These are phyloP conservation scores for Aeschynomene evenia DNA, from an alignment of 306 rosid genomes.

Conservation along the genomic window DNA sequence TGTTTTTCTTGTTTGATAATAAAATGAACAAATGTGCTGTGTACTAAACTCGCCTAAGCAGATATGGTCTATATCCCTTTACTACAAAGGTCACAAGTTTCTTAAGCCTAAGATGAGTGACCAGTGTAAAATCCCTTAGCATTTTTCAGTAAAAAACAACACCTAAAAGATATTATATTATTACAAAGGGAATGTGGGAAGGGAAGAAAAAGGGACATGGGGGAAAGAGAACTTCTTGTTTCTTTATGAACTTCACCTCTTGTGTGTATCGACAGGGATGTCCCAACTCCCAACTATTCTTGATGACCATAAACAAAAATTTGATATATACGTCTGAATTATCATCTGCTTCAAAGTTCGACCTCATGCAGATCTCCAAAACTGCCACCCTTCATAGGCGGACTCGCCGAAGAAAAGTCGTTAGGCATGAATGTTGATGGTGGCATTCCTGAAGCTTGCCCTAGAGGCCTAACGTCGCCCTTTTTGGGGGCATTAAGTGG, in stretches of 20 bases:
- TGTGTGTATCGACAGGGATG: conserved; percentile 34
- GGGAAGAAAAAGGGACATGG: not conserved
- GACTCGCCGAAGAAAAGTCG: conserved; percentile 36
- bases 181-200: not conserved
- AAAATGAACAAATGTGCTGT: conserved; percentile 75
- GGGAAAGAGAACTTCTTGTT: conserved; percentile 1
- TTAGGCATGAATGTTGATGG: conserved; percentile 51
- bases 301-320: conserved; percentile 67
- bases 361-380: conserved; percentile 81
- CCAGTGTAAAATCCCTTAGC: conserved; percentile 33
- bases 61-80: conserved; percentile 28
- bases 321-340: conserved; percentile 72
- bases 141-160: conserved; percentile 35
- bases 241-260: conserved; percentile 39
- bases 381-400: conserved; percentile 45
- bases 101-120: conserved; percentile 36
- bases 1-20: conserved; percentile 36
- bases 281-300: conserved; percentile 45
- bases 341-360: conserved; percentile 61
- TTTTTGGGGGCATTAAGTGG: conserved; percentile 40
- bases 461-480: conserved; percentile 46
- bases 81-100: conserved; percentile 31
- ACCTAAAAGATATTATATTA: not conserved
- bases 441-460: conserved; percentile 53
- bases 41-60: conserved; percentile 40